These are phyloP conservation scores for Citrus unshiu DNA, from an alignment of 345 rosid species.

Conservation along the genomic window DNA sequence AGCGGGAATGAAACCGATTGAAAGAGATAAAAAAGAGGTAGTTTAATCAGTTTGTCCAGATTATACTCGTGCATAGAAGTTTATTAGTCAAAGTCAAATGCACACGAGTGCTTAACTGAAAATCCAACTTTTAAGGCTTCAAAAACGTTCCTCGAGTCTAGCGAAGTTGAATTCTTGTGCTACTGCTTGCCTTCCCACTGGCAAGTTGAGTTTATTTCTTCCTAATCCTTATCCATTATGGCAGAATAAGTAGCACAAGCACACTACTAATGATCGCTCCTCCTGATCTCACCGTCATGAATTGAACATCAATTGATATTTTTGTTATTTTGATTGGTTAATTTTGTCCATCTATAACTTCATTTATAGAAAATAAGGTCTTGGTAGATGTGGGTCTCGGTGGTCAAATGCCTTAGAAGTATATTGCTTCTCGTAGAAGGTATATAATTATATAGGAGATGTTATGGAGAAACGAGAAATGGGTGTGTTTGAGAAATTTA, in stretches of 20 bases:
- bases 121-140: slow-evolving; percentile 41
- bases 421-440: slow-evolving; percentile 2
- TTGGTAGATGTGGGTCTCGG: background rate
- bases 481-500: slow-evolving; percentile 5
- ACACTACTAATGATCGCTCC: background rate
- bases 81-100: slow-evolving; percentile 41
- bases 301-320: background rate
- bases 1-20: slow-evolving; percentile 12
- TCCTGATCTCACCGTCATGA: background rate
- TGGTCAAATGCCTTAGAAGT: background rate
- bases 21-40: slow-evolving; percentile 1
- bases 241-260: background rate
- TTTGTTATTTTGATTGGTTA: background rate
- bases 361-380: background rate
- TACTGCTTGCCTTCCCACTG: slow-evolving; percentile 12
- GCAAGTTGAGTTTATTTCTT: background rate
- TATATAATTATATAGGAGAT: background rate
- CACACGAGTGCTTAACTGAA: slow-evolving; percentile 39
- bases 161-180: slow-evolving; percentile 28
- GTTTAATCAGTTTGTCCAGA: slow-evolving; percentile 15
- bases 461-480: slow-evolving; percentile 9
- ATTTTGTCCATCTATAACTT: background rate
- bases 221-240: background rate
- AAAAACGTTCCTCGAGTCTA: slow-evolving; percentile 43
- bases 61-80: background rate